Conservation (phyloP, 1,139 yeast genomes). For the Wickerhamomyces sp. region DNA sequence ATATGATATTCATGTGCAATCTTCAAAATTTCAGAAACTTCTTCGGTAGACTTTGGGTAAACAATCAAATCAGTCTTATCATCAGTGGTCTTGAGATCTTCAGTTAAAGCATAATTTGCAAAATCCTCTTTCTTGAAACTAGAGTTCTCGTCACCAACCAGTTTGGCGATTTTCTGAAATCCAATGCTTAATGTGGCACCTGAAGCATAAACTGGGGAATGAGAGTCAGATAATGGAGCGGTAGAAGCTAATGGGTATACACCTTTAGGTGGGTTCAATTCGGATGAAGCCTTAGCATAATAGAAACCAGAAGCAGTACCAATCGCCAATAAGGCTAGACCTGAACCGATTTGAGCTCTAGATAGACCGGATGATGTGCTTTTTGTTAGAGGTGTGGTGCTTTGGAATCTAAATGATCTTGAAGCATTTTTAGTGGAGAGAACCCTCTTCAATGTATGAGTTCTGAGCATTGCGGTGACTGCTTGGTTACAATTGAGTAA, state of each 20-base stretch:
- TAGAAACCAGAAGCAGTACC: slow-evolving; percentile 11
- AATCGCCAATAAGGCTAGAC: not conserved
- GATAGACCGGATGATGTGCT: not conserved
- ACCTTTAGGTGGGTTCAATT: slow-evolving; percentile 6
- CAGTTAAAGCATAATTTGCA: slow-evolving; percentile 9
- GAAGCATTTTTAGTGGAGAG: too few species aligned
- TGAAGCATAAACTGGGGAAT: slow-evolving; percentile 35
- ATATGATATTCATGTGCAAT: slow-evolving; percentile 54
- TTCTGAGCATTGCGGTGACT: slow-evolving; percentile 1
- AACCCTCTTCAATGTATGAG: too few species aligned
- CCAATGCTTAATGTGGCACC: slow-evolving; percentile 34
- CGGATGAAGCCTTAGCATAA: slow-evolving; percentile 1
- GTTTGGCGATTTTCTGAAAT: slow-evolving; percentile 33
- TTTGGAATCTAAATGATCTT: slow-evolving; percentile 3
- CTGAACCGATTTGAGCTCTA: slow-evolving; percentile 1
- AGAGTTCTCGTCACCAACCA: slow-evolving; percentile 35
- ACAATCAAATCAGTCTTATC: slow-evolving; percentile 56
- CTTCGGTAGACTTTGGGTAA: slow-evolving; percentile 54
- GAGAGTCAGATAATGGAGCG: slow-evolving; percentile 24
- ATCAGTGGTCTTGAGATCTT: slow-evolving; percentile 39
- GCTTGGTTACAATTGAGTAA: too few species aligned
- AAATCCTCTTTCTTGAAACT: slow-evolving; percentile 24
- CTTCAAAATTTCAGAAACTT: slow-evolving; percentile 56
- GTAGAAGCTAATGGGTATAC: slow-evolving; percentile 23
- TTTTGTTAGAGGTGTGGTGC: not conserved